Evolutionary conservation across 2,329 filamentous ascomycete genomes (phyloP).

Genomic region (Didymella arachidicola): DNA sequence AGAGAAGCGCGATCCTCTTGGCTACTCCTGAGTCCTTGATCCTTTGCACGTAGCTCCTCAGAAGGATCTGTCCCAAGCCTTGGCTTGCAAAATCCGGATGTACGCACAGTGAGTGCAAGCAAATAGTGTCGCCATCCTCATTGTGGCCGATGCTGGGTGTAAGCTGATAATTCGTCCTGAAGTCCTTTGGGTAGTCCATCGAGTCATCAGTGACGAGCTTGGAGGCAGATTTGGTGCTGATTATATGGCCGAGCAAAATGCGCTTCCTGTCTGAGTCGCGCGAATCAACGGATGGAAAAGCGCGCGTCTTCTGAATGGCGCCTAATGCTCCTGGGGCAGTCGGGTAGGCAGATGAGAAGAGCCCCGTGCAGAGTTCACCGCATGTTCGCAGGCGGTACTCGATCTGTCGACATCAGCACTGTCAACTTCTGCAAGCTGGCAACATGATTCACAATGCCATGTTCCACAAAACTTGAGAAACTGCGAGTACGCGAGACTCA

Average conservation of each 20-base stretch:
- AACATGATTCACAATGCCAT: background rate
- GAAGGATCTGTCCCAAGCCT: constrained; percentile 75
- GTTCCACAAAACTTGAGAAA: background rate
- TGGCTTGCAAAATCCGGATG: constrained; percentile 76
- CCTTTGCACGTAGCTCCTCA: constrained; percentile 79
- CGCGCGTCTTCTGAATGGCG: constrained; percentile 62
- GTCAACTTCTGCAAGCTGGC: background rate
- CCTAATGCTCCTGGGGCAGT: constrained; percentile 55
- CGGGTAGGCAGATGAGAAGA: constrained; percentile 75
- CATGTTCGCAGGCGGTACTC: constrained; percentile 77
- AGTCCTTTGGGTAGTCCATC: constrained; percentile 77
- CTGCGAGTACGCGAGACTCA: background rate
- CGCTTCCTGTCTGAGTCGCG: constrained; percentile 65
- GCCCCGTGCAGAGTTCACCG: constrained; percentile 77
- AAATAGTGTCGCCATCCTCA: constrained; percentile 76
- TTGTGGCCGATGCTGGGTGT: constrained; percentile 68
- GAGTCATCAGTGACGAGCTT: constrained; percentile 73
- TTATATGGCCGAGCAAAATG: constrained; percentile 78
- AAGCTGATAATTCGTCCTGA: constrained; percentile 59
- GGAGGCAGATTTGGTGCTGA: constrained; percentile 74
- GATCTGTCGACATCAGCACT: constrained; percentile 61
- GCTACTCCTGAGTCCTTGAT: constrained; percentile 74
- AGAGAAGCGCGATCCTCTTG: constrained; percentile 77
- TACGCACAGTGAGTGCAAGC: constrained; percentile 83
- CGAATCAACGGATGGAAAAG: constrained; percentile 66